Percentiles rank a stretch among this genome's conserved stretches.
Conservation (phyloP, 148 eudicot species). For the Polygonum aviculare region DNA sequence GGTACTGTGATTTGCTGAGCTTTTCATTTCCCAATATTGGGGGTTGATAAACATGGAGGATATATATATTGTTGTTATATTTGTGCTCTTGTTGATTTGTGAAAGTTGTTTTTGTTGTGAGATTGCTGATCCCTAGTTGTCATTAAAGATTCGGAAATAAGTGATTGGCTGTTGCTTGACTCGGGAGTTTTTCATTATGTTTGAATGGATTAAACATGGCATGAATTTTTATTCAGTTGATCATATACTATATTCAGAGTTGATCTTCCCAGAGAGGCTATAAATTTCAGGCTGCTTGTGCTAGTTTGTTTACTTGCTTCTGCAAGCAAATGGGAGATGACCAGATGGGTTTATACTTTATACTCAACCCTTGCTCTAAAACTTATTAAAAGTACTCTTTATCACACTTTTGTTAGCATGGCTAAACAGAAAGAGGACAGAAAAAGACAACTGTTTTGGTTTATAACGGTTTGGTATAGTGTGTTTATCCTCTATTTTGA, state of each 20-base stretch:
- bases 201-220: not conserved
- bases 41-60: not conserved
- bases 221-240: not conserved
- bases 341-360: no score
- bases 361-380: not conserved
- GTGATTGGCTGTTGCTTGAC: slow-evolving; percentile 1
- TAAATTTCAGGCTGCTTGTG: not conserved
- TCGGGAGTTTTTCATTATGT: not conserved
- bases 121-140: not conserved
- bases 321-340: no score
- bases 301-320: not conserved
- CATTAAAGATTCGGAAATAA: not conserved
- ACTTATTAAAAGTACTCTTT: not conserved
- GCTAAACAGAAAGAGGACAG: not conserved
- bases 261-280: not conserved
- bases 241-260: not conserved
- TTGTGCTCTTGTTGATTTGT: not conserved
- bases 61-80: not conserved
- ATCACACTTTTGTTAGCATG: not conserved
- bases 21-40: not conserved
- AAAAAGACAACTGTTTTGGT: not conserved
- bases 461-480: no score
- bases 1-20: slow-evolving; percentile 38
- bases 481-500: no score
- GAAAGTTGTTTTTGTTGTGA: not conserved